These are phyloP conservation scores for Ganoderma meredithae DNA, from an alignment of 1,284 basidiomycete genomes.

Conservation along the genomic window DNA sequence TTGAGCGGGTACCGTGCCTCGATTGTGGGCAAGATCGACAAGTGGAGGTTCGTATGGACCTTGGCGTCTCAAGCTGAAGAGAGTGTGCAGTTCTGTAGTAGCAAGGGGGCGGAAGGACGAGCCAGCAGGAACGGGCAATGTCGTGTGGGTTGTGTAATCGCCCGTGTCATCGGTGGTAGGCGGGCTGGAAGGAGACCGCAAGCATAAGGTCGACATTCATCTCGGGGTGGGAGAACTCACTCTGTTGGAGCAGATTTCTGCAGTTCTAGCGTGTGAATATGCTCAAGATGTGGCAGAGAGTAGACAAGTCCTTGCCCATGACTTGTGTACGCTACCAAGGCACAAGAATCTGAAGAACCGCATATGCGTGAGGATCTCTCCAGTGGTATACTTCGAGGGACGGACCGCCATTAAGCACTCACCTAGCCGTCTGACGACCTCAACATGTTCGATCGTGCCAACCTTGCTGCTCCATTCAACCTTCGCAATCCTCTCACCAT, in stretches of 20 bases:
- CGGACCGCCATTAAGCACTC: slow-evolving; percentile 23
- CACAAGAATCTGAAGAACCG: slow-evolving; percentile 58
- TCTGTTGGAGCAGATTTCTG: slow-evolving; percentile 46
- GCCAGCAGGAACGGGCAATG: slow-evolving; percentile 42
- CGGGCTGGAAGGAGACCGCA: slow-evolving; percentile 43
- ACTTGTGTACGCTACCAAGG: slow-evolving; percentile 71
- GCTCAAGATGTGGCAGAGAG: slow-evolving; percentile 73
- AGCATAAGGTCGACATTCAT: background rate
- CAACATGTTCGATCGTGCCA: slow-evolving; percentile 55
- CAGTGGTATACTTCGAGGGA: background rate
- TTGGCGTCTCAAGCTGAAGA: slow-evolving; percentile 62
- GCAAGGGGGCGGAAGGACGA: slow-evolving; percentile 38
- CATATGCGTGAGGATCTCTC: background rate
- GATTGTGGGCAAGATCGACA: slow-evolving; percentile 55
- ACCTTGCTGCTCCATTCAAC: slow-evolving; percentile 63
- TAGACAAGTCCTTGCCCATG: slow-evolving; percentile 64
- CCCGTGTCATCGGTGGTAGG: slow-evolving; percentile 62
- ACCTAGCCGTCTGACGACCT: slow-evolving; percentile 65
- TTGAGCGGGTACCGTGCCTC: slow-evolving; percentile 54
- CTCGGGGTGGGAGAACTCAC: slow-evolving; percentile 44
- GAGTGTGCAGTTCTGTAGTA: slow-evolving; percentile 58
- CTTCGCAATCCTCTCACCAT: slow-evolving; percentile 64
- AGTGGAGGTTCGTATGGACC: slow-evolving; percentile 52
- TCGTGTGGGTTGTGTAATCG: slow-evolving; percentile 57
- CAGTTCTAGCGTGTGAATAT: slow-evolving; percentile 57